Evolutionary conservation across 1,284 basidiomycete genomes (phyloP).

Genomic region (Exobasidium rhododendri): DNA sequence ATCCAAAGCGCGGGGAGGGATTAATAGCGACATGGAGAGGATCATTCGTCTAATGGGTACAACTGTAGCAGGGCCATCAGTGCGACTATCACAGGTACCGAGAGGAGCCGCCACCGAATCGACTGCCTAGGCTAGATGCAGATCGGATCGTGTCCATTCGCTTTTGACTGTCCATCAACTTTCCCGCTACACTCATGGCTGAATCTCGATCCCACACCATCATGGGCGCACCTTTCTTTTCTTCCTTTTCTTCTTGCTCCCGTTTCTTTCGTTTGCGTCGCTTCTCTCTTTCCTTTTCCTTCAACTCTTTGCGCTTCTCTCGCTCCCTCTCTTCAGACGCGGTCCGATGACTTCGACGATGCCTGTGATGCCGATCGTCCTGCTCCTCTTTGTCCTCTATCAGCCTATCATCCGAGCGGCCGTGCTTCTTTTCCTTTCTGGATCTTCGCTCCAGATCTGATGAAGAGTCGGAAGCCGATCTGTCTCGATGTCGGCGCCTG

Average conservation of each 20-base stretch:
- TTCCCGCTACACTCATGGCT: constrained; percentile 11
- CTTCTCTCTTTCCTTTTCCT: constrained; percentile 5
- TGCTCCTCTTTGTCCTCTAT: not conserved
- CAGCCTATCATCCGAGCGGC: not conserved
- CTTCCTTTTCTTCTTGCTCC: constrained; percentile 14
- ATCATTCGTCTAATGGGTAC: too few species aligned
- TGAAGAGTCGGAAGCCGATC: not conserved
- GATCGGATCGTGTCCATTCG: constrained; percentile 10
- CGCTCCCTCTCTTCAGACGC: not conserved
- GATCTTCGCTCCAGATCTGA: not conserved
- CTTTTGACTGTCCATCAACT: constrained; percentile 15
- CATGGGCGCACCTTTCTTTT: constrained; percentile 16
- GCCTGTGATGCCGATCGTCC: not conserved
- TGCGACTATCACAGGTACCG: constrained; percentile 10
- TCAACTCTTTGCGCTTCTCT: constrained; percentile 5
- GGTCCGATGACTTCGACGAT: not conserved
- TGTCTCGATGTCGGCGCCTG: constrained; percentile 1
- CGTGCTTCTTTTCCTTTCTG: not conserved
- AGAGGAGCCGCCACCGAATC: constrained; percentile 6
- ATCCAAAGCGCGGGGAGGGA: too few species aligned
- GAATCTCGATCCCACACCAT: constrained; percentile 20
- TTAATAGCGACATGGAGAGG: too few species aligned
- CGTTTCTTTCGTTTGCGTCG: not conserved
- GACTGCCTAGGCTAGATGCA: not conserved
- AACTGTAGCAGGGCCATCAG: too few species aligned